A percentile compares a stretch with the other conserved stretches of the same genome.
phyloP scores from a whole-genome alignment of 2,329 filamentous ascomycete species.

The Gnomoniopsis smithogilvyi region DNA sequence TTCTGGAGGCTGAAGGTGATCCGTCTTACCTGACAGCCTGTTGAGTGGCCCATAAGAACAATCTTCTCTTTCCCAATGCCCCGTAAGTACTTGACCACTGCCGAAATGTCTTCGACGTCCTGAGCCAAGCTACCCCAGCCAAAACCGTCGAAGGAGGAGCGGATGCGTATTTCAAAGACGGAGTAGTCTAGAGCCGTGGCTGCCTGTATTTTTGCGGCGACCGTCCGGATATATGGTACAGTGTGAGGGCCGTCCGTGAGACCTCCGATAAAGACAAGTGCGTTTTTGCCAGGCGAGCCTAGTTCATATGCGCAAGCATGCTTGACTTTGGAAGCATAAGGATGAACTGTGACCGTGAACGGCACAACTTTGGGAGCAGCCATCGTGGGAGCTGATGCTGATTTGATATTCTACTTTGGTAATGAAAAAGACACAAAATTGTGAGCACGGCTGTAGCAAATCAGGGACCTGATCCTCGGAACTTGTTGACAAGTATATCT shows the following conservation, averaged over 20 bases:
- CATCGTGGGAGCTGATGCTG: conserved; percentile 10
- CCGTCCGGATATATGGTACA: conserved; percentile 50
- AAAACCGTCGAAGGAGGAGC: conserved; percentile 51
- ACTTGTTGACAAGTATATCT: no score
- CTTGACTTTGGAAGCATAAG: conserved; percentile 23
- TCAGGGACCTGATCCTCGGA: no score
- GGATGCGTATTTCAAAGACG: conserved; percentile 54
- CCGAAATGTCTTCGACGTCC: conserved; percentile 52
- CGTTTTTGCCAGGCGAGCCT: conserved; percentile 38
- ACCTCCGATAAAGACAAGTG: conserved; percentile 67
- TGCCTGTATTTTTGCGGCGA: conserved; percentile 42
- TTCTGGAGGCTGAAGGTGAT: background rate
- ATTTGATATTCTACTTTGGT: no score
- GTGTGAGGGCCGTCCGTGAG: conserved; percentile 68
- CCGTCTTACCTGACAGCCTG: conserved; percentile 49
- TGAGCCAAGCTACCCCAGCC: conserved; percentile 47
- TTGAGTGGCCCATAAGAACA: conserved; percentile 57
- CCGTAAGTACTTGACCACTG: conserved; percentile 52
- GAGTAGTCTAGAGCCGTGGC: conserved; percentile 42
- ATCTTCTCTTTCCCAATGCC: conserved; percentile 47
- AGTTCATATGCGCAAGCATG: conserved; percentile 25
- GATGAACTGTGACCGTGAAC: conserved; percentile 25
- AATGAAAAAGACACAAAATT: no score
- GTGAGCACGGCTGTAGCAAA: no score
- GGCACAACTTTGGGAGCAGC: conserved; percentile 2